Evolutionary conservation across 2,329 filamentous ascomycete species (phyloP).

Genomic region (Monascus ruber): DNA sequence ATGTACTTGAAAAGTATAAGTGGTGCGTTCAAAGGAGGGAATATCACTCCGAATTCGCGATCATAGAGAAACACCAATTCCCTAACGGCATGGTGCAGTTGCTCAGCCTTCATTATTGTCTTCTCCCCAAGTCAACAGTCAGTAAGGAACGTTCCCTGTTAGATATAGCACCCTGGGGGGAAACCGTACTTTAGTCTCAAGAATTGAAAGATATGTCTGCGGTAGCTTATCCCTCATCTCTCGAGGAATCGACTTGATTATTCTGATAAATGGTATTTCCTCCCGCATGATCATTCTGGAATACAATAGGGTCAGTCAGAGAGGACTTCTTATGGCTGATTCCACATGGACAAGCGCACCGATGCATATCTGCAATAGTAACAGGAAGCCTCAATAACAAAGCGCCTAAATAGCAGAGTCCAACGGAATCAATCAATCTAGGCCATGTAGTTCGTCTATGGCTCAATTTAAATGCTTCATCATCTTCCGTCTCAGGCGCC

Average conservation of each 20-base stretch:
- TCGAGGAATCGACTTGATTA: slow-evolving; percentile 35
- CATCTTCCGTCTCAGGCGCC: slow-evolving; percentile 33
- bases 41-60: slow-evolving; percentile 55
- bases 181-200: slow-evolving; percentile 28
- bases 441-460: slow-evolving; percentile 40
- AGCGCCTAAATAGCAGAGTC: slow-evolving; percentile 67
- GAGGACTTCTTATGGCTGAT: background rate
- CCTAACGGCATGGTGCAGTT: slow-evolving; percentile 54
- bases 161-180: background rate
- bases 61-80: slow-evolving; percentile 54
- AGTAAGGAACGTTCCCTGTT: slow-evolving; percentile 1
- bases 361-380: slow-evolving; percentile 59
- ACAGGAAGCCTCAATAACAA: slow-evolving; percentile 65
- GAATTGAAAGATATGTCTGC: slow-evolving; percentile 25
- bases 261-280: slow-evolving; percentile 60
- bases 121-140: slow-evolving; percentile 5
- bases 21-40: slow-evolving; percentile 62
- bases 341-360: slow-evolving; percentile 15
- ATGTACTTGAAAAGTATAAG: slow-evolving; percentile 59
- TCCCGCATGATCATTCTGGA: slow-evolving; percentile 47
- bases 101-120: slow-evolving; percentile 37
- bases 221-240: slow-evolving; percentile 36
- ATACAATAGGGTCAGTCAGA: slow-evolving; percentile 1
- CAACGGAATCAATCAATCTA: slow-evolving; percentile 61
- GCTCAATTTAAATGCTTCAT: slow-evolving; percentile 22